Percentiles rank a stretch among this genome's conserved stretches.
Conservation (phyloP, 192 early-diverging fungal genomes). For the Mortierella alpina region DNA sequence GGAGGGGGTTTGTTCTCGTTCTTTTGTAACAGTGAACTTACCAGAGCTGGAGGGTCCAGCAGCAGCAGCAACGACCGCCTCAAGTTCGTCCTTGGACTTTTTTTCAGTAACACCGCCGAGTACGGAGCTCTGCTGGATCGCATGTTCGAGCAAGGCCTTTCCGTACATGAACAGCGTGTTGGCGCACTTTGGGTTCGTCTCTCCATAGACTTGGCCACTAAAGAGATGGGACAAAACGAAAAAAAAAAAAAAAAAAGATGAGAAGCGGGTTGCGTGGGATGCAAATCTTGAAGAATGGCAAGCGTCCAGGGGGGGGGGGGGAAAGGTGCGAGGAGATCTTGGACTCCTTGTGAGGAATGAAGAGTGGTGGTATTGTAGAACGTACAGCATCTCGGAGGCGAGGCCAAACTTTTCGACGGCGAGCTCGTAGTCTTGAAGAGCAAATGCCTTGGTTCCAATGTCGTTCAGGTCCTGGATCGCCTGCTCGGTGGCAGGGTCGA, state of each 20-base stretch:
- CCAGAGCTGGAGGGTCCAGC: constrained; percentile 12
- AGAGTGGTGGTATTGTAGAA: background rate
- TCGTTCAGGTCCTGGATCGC: constrained; percentile 64
- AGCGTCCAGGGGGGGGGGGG: background rate
- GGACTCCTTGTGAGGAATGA: background rate
- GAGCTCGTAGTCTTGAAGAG: constrained; percentile 69
- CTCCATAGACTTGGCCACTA: constrained; percentile 74
- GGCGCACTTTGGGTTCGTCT: constrained; percentile 70
- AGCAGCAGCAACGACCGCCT: constrained; percentile 35
- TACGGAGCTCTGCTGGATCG: constrained; percentile 79
- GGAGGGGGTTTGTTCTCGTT: background rate
- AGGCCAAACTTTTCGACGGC: constrained; percentile 75
- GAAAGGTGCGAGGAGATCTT: background rate
- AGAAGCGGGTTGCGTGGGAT: background rate
- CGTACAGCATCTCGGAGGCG: constrained; percentile 75
- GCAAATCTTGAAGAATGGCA: background rate
- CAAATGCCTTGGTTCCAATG: constrained; percentile 73
- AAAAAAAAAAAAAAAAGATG: background rate
- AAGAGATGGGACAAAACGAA: background rate
- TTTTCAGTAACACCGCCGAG: constrained; percentile 69
- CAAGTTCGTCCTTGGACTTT: constrained; percentile 32
- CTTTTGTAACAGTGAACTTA: background rate
- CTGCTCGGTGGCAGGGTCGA: constrained; percentile 34
- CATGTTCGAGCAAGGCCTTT: constrained; percentile 76
- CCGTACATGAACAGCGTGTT: constrained; percentile 82